Base-by-base conservation (phyloP, 1,284 basidiomycete genomes). In the Melampsora americana region DNA sequence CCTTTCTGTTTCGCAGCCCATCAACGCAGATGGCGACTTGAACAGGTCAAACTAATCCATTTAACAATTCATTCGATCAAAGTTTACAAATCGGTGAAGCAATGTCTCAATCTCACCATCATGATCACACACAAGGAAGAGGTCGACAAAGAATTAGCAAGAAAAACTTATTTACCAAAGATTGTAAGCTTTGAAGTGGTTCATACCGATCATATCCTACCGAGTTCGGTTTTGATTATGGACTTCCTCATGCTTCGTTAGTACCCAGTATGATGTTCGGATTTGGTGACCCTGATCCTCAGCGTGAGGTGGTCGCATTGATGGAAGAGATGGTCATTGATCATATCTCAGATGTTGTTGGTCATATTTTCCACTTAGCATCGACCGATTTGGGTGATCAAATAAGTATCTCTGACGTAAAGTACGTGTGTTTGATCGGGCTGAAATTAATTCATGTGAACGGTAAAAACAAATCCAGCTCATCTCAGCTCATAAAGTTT, bases 241-340 rank as follows among this genome's bases (percentile, higher is more conserved):
- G 28, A 35, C 11, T 42, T 61, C 30, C 23, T 74, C 18, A 20
- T 66, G 1, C 5, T 56, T 67, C 11, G 30, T 60, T 30, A 74
- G 72, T 74, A 28, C 39, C 72, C 2, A 12, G 62, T 30, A 74
- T 74, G 72, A 74, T 74, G 72, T 74, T 74, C 46, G 72, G 72
- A 32, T 74, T 74, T 66, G 72, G 72, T 26, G 72, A 74, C 23
- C 50, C 72, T 5, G 72, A 74, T 67, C 72, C 72, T 60, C 72
- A 74, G 26, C 46, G 65, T 3, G 72, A 74, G 30, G 72, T 74
- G 6, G 65, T 74, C 0, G 56, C 50, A 50, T 67, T 74, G 39
- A 74, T 74, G 72, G 72, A 74, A 32, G 72, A 74, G 18, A 74
- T 74, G 62, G 72, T 74, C 14, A 74, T 74, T 30, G 72, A 74